phyloP scores from a whole-genome alignment of 1,139 yeast species.

The Geotrichum restrictum region DNA sequence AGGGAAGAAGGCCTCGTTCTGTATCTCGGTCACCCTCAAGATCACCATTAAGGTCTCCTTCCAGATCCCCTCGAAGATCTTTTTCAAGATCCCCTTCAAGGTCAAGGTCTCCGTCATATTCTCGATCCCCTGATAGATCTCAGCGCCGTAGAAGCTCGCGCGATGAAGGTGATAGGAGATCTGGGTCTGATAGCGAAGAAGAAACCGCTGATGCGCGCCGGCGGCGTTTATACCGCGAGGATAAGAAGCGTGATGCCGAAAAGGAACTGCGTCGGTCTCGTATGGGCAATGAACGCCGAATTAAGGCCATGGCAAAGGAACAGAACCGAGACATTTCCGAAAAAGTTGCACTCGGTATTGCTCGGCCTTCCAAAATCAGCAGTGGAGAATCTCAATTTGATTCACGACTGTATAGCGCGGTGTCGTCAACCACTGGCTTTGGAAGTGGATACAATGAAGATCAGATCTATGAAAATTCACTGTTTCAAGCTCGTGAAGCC shows the following conservation, averaged over 20 bases:
- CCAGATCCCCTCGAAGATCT: conserved; percentile 5
- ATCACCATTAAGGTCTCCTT: conserved; percentile 1
- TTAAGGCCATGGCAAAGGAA: conserved; percentile 44
- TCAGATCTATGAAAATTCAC: conserved; percentile 53
- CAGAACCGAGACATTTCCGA: conserved; percentile 54
- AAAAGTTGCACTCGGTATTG: conserved; percentile 51
- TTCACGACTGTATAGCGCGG: conserved; percentile 50
- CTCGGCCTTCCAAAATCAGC: conserved; percentile 39
- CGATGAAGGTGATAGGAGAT: conserved; percentile 13
- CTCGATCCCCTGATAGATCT: background rate
- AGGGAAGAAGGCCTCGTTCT: background rate
- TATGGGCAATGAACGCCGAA: conserved; percentile 47
- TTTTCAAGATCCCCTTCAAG: conserved; percentile 1
- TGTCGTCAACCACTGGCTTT: conserved; percentile 37
- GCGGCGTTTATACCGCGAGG: conserved; percentile 44
- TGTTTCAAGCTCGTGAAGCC: conserved; percentile 52
- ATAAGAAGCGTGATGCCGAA: conserved; percentile 47
- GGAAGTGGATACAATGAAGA: conserved; percentile 45
- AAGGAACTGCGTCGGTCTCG: conserved; percentile 45
- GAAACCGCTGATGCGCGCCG: conserved; percentile 32
- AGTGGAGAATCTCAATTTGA: conserved; percentile 49
- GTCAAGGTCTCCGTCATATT: background rate
- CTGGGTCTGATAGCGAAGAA: conserved; percentile 14
- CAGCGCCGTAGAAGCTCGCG: conserved; percentile 2
- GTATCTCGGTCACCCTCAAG: conserved; percentile 13